phyloP scores from a whole-genome alignment of 2,329 filamentous ascomycete species.

The Pseudogymnoascus sp. region DNA sequence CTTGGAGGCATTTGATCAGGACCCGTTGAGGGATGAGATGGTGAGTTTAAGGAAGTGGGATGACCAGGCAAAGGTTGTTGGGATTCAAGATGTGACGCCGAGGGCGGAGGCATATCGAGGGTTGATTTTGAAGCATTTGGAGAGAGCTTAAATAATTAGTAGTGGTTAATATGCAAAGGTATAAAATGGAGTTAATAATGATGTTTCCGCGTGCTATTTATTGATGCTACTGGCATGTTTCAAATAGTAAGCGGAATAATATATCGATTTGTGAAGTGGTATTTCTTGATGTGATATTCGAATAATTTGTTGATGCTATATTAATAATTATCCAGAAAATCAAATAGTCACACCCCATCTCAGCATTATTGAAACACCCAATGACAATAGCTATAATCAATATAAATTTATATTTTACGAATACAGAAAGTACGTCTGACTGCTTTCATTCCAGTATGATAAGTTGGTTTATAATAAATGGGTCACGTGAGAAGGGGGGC shows the following conservation, averaged over 20 bases:
- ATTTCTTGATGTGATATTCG: too few relatives aligned
- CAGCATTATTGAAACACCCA: not conserved
- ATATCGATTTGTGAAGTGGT: not conserved
- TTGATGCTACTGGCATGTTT: too few relatives aligned
- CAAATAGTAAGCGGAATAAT: too few relatives aligned
- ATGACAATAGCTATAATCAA: not conserved
- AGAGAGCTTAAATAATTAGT: not conserved
- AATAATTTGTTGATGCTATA: not conserved
- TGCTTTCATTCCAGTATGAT: not conserved
- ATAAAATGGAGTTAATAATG: too few relatives aligned
- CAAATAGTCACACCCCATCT: not conserved
- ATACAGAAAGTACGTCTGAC: too few relatives aligned
- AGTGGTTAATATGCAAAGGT: not conserved
- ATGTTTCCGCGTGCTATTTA: too few relatives aligned
- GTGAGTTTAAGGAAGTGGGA: conserved; percentile 32
- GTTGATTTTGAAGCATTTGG: conserved; percentile 25
- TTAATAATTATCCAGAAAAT: not conserved
- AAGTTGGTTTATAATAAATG: not conserved
- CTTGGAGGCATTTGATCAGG: conserved; percentile 24
- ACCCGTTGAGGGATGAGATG: conserved; percentile 31
- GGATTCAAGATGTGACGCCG: conserved; percentile 20
- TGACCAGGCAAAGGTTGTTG: conserved; percentile 30
- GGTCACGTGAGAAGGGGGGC: not conserved
- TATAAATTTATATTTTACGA: not conserved
- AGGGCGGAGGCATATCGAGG: conserved; percentile 23